Percentiles rank a stretch among this genome's conserved stretches.
phyloP scores from a whole-genome alignment of 2,329 filamentous ascomycete species.

The Aschersonia sp. region DNA sequence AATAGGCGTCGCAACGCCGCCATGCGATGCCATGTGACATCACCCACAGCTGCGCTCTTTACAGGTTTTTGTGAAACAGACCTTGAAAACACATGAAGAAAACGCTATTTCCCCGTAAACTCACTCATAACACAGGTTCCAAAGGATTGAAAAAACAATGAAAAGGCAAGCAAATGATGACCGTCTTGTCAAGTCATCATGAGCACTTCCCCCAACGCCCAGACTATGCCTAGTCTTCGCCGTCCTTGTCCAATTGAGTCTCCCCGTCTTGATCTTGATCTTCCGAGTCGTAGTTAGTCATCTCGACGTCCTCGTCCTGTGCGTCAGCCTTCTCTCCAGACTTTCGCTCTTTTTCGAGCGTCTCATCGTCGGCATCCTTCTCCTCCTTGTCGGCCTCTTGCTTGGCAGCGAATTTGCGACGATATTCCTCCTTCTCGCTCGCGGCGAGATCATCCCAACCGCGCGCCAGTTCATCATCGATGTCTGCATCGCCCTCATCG shows the following conservation, averaged over 20 bases:
- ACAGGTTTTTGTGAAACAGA: too few relatives aligned
- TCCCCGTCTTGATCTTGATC: constrained; percentile 16
- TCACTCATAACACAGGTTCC: too few relatives aligned
- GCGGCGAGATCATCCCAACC: constrained; percentile 39
- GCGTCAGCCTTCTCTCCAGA: constrained; percentile 15
- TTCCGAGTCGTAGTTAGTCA: constrained; percentile 30
- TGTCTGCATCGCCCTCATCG: constrained; percentile 16
- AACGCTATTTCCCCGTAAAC: too few relatives aligned
- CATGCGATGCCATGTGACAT: too few relatives aligned
- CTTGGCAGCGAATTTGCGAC: constrained; percentile 15
- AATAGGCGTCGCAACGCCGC: too few relatives aligned
- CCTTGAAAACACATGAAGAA: too few relatives aligned
- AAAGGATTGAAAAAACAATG: too few relatives aligned
- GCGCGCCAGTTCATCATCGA: constrained; percentile 40
- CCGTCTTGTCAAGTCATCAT: too few relatives aligned
- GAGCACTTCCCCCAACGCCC: too few relatives aligned
- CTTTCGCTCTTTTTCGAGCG: constrained; percentile 9
- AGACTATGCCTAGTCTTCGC: too few relatives aligned
- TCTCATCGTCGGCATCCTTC: constrained; percentile 11
- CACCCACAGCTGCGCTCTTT: too few relatives aligned
- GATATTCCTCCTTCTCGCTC: constrained; percentile 33
- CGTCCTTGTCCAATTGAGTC: constrained; percentile 18
- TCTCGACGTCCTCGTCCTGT: constrained; percentile 34
- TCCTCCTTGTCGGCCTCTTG: constrained; percentile 13
- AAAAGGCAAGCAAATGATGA: too few relatives aligned